These are phyloP conservation scores for Boletus vinaceobasis DNA, from an alignment of 768 basidiomycete genomes.

Conservation along the genomic window DNA sequence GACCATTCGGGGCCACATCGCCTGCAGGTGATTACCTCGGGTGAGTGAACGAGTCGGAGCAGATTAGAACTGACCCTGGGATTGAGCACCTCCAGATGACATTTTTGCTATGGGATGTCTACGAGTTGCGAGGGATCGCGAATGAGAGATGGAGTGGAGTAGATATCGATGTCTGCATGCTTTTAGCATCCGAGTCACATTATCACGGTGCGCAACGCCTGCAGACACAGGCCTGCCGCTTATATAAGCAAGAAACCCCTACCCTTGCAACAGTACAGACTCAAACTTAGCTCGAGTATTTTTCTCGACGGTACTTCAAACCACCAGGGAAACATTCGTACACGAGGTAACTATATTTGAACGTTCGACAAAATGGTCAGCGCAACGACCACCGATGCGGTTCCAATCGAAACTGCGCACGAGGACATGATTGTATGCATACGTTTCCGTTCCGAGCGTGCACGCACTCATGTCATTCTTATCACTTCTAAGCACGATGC, in stretches of 20 bases:
- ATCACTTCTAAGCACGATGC: conserved; percentile 79
- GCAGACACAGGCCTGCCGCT: neutral
- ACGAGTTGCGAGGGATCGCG: neutral
- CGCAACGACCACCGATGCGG: conserved; percentile 59
- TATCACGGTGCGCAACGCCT: neutral
- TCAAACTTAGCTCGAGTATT: neutral
- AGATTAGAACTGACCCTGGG: neutral
- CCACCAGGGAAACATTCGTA: neutral
- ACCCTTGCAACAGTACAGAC: neutral
- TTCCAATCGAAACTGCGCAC: conserved; percentile 91
- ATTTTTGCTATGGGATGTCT: neutral
- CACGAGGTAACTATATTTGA: neutral
- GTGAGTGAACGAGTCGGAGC: neutral
- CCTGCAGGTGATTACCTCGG: neutral
- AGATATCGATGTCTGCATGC: conserved; percentile 20
- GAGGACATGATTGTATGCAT: conserved; percentile 92
- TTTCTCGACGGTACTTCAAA: neutral
- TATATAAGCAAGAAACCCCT: neutral
- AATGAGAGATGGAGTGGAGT: neutral
- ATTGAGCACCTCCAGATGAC: conserved; percentile 1
- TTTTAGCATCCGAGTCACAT: conserved; percentile 11
- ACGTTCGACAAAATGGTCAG: conserved; percentile 12
- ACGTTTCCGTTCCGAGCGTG: neutral
- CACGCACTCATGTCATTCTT: neutral
- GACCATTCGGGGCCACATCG: neutral